Conservation (phyloP, 164 flowering plant species). For the Magnolia sinica region DNA sequence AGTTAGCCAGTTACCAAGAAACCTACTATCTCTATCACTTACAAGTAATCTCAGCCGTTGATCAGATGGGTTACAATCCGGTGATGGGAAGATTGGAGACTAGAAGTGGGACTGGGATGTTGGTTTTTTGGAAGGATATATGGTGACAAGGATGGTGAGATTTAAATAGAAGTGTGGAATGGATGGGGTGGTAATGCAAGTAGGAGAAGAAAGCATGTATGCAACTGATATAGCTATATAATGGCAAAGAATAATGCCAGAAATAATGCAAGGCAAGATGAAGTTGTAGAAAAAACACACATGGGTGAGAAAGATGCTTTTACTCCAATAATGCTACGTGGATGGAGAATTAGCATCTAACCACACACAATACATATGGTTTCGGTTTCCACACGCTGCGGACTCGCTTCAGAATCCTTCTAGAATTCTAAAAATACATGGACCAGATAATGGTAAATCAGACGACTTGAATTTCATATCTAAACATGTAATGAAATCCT, state of each 20-base stretch:
- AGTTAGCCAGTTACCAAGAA: no score
- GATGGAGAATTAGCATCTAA: constrained; percentile 56
- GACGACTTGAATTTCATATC: not conserved
- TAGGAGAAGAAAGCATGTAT: constrained; percentile 34
- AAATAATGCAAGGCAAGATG: constrained; percentile 35
- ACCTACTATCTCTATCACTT: no score
- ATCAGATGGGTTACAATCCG: not conserved
- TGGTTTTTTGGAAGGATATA: not conserved
- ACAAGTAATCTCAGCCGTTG: no score
- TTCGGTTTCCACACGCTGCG: not conserved
- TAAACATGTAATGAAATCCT: not conserved
- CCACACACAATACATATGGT: not conserved
- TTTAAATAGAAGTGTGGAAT: constrained; percentile 27
- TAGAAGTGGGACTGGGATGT: not conserved
- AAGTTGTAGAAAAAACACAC: constrained; percentile 7
- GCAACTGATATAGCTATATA: constrained; percentile 23
- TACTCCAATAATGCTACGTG: constrained; percentile 46
- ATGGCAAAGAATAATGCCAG: constrained; percentile 24
- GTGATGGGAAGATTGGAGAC: not conserved
- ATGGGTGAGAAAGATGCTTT: constrained; percentile 45
- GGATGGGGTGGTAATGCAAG: constrained; percentile 27
- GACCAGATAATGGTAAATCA: not conserved
- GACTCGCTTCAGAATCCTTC: not conserved
- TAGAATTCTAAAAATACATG: not conserved
- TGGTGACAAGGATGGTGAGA: constrained; percentile 7